Conservation (phyloP, 2,329 filamentous ascomycete species). For the Penicillium griseofulvum region DNA sequence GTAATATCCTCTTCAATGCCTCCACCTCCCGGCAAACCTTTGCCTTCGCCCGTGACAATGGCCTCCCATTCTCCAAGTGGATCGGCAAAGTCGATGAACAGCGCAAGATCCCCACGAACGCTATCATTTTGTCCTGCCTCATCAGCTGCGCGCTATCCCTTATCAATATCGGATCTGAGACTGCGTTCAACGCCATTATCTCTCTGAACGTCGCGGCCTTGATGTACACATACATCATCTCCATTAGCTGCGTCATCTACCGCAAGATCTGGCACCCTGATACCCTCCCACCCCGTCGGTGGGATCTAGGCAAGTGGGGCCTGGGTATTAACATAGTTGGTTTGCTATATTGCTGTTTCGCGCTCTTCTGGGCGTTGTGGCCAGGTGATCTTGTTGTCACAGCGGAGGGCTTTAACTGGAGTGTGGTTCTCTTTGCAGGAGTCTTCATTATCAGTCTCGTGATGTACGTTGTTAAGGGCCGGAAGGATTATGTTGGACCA, state of each 20-base stretch:
- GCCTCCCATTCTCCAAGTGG: constrained; percentile 43
- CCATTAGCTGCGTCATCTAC: constrained; percentile 47
- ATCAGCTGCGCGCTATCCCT: constrained; percentile 43
- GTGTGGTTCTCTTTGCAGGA: constrained; percentile 44
- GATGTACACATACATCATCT: constrained; percentile 52
- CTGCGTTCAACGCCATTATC: constrained; percentile 54
- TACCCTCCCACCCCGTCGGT: constrained; percentile 41
- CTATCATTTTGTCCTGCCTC: constrained; percentile 34
- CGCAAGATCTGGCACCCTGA: constrained; percentile 39
- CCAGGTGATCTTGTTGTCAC: constrained; percentile 41
- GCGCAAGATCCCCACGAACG: constrained; percentile 45
- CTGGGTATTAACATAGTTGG: constrained; percentile 47
- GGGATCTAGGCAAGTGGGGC: constrained; percentile 45
- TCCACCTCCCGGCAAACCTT: constrained; percentile 42
- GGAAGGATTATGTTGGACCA: constrained; percentile 31
- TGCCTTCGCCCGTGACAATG: constrained; percentile 47
- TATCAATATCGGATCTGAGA: constrained; percentile 53
- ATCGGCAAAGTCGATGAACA: constrained; percentile 39
- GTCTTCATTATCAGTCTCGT: constrained; percentile 40
- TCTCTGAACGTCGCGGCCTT: constrained; percentile 50
- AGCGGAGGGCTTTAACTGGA: constrained; percentile 51
- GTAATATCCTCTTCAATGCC: constrained; percentile 40
- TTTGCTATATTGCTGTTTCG: constrained; percentile 43
- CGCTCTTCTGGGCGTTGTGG: constrained; percentile 51
- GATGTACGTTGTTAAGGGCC: constrained; percentile 39